Base-by-base conservation (phyloP, 164 flowering plant genomes). In the Vitis labrusca region DNA sequence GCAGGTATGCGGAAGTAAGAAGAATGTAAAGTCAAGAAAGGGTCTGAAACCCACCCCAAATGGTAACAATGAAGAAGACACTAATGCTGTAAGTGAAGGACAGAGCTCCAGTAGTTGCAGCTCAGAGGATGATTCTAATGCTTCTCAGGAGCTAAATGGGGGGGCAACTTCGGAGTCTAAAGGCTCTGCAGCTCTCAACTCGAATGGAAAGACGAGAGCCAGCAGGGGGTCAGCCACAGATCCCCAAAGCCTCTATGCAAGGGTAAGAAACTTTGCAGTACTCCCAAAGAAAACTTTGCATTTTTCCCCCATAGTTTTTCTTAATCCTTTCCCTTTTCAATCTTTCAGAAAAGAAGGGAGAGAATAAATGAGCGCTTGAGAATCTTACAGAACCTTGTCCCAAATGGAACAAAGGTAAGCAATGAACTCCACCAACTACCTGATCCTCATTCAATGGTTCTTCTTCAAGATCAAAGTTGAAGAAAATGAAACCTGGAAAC, bases 241-340 rank as follows among this genome's bases (percentile, higher is more conserved):
- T 76, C 90, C 98, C n/a, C 99, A 95, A 64, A 95, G 99, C 87
- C 94, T 95, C 66, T 93, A 95, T 76, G 99, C 99, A 64, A 89
- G 96, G 88, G 99, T 95, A 87, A 66, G 47, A 47, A 51, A 51
- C 56, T 61, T 7, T 32, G 4, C 47, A 61, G 7, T 37, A 3
- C 7, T 37, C 44, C 7, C 6, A 37, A 37, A 37, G 44, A 37
- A 37, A 37, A 37, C 44, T 37, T 37, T 37, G 6, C 44, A 3
- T 3, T 3, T 37, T 37, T 5, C 7, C 44, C 44, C 44, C 44
- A 0, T 37, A 37, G 1, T 37, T 37, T 37, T 37, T 6, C 7
- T 37, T 23, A 23, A 27, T n/a, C 59, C 3, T 61, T 56, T 64
- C 58, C 53, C 2, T 51, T 17, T 65, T 47, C 19, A n/a, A 32